Base-by-base conservation (phyloP, 192 early-diverging fungal species). In the Obelidium mucronatum region DNA sequence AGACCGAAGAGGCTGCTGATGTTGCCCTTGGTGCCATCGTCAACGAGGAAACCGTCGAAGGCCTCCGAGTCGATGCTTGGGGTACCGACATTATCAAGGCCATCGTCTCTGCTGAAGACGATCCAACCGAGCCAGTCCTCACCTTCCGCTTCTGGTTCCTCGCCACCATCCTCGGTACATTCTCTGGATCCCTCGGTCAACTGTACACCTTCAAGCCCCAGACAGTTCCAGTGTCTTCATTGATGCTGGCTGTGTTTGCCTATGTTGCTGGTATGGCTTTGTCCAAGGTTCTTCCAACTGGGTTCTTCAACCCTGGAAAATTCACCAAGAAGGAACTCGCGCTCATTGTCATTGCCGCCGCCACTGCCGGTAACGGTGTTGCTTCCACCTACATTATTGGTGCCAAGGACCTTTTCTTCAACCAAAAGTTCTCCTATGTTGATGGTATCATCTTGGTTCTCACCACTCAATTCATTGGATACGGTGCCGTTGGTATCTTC, bases 241-340 rank as follows among this genome's bases (percentile, higher is more conserved):
- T n/a, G n/a, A n/a, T n/a, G n/a, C n/a, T n/a, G n/a, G n/a, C n/a
- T n/a, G n/a, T n/a, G n/a, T n/a, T n/a, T n/a, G n/a, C n/a, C n/a
- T n/a, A n/a, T n/a, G n/a, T n/a, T n/a, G n/a, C n/a, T n/a, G n/a
- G n/a, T n/a, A n/a, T n/a, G n/a, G n/a, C n/a, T n/a, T n/a, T n/a
- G n/a, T n/a, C n/a, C n/a, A n/a, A n/a, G 44, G 44, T 19, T 19
- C 19, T 68, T 19, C 66, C 66, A 4, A 34, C 5, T 11, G 66
- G 66, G 28, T 48, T 68, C 30, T 30, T 72, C 3, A 96, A 96
- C 73, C 91, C 91, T 0, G 93, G 92, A 1, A 92, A 88, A 26
- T 96, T 94, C 81, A 91, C 85, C 78, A 88, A 92, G 76, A 96
- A 96, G 74, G 93, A 94, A 40, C 92, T 93, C 70, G 91, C 90